phyloP scores from a whole-genome alignment of 108 stramenopile species.

The Skeletonema menzelii region DNA sequence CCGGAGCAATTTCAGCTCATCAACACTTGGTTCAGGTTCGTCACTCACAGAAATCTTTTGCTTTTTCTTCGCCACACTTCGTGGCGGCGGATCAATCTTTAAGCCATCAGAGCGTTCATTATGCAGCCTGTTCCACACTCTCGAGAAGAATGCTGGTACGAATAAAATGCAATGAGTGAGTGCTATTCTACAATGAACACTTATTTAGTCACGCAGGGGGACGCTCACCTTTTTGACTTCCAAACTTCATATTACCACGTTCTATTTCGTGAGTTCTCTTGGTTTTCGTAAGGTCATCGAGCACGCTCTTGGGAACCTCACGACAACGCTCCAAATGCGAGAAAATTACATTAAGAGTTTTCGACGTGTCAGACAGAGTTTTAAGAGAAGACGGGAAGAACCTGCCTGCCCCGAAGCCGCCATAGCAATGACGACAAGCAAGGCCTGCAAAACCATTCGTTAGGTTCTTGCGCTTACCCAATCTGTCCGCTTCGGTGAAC shows the following conservation, averaged over 20 bases:
- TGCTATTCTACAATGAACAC: no score
- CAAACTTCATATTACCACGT: conserved; percentile 82
- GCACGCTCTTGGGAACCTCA: conserved; percentile 68
- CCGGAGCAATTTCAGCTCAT: background rate
- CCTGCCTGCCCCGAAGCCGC: conserved; percentile 79
- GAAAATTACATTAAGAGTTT: conserved; percentile 76
- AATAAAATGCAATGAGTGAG: no score
- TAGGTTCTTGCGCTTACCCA: conserved; percentile 80
- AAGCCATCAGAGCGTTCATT: conserved; percentile 44
- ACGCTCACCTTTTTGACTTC: conserved; percentile 60
- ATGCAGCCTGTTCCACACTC: conserved; percentile 80
- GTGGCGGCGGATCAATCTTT: background rate
- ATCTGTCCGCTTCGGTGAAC: conserved; percentile 84
- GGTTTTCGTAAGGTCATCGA: conserved; percentile 46
- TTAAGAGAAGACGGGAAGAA: conserved; percentile 90
- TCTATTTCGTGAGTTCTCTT: conserved; percentile 69
- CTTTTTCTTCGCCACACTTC: background rate
- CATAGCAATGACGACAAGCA: conserved; percentile 82
- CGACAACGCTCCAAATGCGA: conserved; percentile 86
- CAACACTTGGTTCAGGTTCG: background rate
- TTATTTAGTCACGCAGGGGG: no score
- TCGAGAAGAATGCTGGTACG: conserved; percentile 71
- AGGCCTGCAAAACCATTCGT: conserved; percentile 80
- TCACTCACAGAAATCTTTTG: background rate
- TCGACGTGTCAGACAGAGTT: conserved; percentile 79